Conservation (phyloP, 176 grass and related monocot species). For the Musa schizocarpa region DNA sequence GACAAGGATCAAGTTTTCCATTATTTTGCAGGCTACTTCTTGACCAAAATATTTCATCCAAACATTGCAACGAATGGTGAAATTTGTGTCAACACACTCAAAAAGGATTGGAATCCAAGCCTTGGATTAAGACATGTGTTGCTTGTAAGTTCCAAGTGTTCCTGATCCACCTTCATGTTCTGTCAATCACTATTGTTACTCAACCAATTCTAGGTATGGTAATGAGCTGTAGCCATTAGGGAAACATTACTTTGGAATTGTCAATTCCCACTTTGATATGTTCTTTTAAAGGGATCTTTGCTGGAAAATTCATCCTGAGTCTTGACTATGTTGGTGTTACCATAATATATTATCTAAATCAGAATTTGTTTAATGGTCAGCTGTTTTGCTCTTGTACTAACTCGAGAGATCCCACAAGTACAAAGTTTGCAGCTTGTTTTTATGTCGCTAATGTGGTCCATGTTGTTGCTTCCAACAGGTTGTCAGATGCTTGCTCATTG, state of each 20-base stretch:
- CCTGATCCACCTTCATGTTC: neutral
- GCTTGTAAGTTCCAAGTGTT: conserved; percentile 35
- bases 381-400: too few species aligned
- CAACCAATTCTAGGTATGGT: too few species aligned
- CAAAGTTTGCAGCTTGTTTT: neutral
- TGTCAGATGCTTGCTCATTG: conserved; percentile 85
- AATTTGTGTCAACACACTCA: conserved; percentile 90
- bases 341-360: neutral
- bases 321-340: neutral
- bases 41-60: conserved; percentile 97
- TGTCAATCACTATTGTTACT: neutral
- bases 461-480: conserved; percentile 38
- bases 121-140: conserved; percentile 88
- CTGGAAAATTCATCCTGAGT: too few species aligned
- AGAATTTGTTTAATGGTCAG: too few species aligned
- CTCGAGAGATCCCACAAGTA: too few species aligned
- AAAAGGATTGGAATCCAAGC: conserved; percentile 88
- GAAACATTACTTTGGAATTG: too few species aligned
- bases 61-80: conserved; percentile 86
- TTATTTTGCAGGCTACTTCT: conserved; percentile 58
- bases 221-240: too few species aligned
- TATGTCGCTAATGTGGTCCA: neutral
- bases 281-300: neutral
- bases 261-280: neutral
- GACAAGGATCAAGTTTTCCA: neutral